Evolutionary conservation across 164 flowering plant genomes (phyloP).

Genomic region (Taxillus chinensis): DNA sequence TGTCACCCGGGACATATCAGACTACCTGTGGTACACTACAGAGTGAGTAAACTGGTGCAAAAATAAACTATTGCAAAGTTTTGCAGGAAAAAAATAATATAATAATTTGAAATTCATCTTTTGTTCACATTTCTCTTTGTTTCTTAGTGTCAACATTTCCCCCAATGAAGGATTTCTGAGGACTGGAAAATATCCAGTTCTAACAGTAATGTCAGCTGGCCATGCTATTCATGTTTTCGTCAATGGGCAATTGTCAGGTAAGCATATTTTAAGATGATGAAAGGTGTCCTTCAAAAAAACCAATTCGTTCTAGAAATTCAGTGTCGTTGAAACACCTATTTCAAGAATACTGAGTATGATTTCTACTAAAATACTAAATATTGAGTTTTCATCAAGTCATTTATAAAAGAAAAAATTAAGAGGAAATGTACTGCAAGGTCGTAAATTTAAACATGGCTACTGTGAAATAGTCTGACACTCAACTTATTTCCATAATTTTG

Average conservation of each 20-base stretch:
- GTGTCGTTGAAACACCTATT: too few relatives aligned
- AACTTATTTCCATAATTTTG: not conserved
- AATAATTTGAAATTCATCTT: not conserved
- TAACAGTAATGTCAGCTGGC: constrained; percentile 59
- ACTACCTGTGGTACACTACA: constrained; percentile 57
- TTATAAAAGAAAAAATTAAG: too few relatives aligned
- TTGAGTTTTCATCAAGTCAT: too few relatives aligned
- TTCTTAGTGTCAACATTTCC: constrained; percentile 42
- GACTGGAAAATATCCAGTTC: constrained; percentile 40
- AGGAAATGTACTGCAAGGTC: too few relatives aligned
- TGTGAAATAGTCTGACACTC: not conserved
- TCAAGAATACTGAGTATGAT: too few relatives aligned
- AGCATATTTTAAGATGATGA: not conserved
- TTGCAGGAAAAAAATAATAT: not conserved
- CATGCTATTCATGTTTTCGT: constrained; percentile 67
- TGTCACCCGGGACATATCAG: constrained; percentile 50
- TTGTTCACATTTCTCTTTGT: not conserved
- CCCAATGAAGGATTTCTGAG: constrained; percentile 46
- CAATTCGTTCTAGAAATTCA: too few relatives aligned
- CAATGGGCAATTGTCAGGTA: constrained; percentile 62
- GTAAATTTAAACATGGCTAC: too few relatives aligned
- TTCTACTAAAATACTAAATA: too few relatives aligned
- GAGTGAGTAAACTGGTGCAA: constrained; percentile 32
- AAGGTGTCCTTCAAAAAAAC: too few relatives aligned
- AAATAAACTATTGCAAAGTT: not conserved